Base-by-base conservation (phyloP, 768 basidiomycete genomes). In the Leccinellum rugosiceps region DNA sequence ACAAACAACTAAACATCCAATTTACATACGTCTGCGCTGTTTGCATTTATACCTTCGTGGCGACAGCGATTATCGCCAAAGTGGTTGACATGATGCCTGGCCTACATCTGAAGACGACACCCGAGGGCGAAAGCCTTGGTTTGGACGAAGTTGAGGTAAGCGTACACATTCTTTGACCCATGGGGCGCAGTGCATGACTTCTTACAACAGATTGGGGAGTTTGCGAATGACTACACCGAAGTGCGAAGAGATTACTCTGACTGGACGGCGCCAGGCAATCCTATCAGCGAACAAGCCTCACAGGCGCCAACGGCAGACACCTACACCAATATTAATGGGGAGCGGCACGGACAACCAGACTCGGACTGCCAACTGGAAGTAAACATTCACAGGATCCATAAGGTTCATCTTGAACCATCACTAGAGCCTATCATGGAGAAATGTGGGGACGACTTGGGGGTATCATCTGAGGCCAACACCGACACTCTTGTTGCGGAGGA, bases 1-100 rank as follows among this genome's bases (percentile, higher is more conserved):
- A 83, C 81, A 86, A 85, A 64, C 90, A 91, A 64, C 78, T 94
- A 21, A 90, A 90, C 61, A 87, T 86, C 63, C 90, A 93, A 57
- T 74, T 92, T 56, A 80, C 80, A 6, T 87, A 87, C 61, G 76
- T 86, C 49, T 78, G 77, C 59, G 84, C 86, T 44, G 74, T 78
- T 35, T 80, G 78, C 59, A 75, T 67, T 11, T 90, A 88, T 63
- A 78, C 81, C 32, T 86, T 87, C 62, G 80, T 82, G 52, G 77
- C 80, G 44, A 87, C 87, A 8, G 84, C 85, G 0, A 59, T 79
- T 7, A 69, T 88, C n/a, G 84, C 80, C 14, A 86, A 85, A 68
- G 68, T 56, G 15, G 63, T 87, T 49, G 81, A 88, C 60, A 11
- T 77, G 4, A 77, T 84, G 50, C 86, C 86, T 46, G 85, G 85